Evolutionary conservation across 345 rosid genomes (phyloP).

Genomic region (Physaria fendleri): DNA sequence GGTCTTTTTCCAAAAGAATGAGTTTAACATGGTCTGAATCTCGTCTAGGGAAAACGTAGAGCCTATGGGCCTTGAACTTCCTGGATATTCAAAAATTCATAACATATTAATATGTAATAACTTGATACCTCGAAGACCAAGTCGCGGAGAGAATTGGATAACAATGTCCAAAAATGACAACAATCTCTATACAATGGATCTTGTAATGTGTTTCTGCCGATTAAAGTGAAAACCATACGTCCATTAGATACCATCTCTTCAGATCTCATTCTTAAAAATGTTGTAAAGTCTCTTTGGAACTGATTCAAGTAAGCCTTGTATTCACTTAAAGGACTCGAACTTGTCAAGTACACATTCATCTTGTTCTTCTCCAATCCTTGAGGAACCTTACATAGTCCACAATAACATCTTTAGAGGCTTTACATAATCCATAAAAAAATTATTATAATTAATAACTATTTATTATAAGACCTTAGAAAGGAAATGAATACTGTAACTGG

Average conservation of each 20-base stretch:
- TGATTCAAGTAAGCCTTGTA: background rate
- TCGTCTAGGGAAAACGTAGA: too few species aligned
- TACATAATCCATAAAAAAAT: too few species aligned
- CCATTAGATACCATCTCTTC: background rate
- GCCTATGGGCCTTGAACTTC: too few species aligned
- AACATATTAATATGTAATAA: background rate
- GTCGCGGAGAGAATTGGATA: background rate
- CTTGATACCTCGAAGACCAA: slow-evolving; percentile 34
- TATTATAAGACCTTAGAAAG: background rate
- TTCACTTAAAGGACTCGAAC: background rate
- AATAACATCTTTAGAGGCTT: background rate
- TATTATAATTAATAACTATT: too few species aligned
- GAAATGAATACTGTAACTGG: background rate
- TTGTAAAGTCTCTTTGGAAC: background rate
- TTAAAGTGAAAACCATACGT: background rate
- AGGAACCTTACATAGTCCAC: background rate
- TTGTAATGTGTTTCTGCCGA: background rate
- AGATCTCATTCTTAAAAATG: background rate
- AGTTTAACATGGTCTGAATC: too few species aligned
- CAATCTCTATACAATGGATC: background rate
- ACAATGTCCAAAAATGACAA: background rate
- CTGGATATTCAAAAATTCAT: too few species aligned
- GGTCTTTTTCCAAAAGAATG: too few species aligned
- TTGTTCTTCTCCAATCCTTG: background rate
- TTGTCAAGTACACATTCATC: background rate